phyloP scores from a whole-genome alignment of 108 stramenopile genomes.

The Chaetoceros tenuissimus region DNA sequence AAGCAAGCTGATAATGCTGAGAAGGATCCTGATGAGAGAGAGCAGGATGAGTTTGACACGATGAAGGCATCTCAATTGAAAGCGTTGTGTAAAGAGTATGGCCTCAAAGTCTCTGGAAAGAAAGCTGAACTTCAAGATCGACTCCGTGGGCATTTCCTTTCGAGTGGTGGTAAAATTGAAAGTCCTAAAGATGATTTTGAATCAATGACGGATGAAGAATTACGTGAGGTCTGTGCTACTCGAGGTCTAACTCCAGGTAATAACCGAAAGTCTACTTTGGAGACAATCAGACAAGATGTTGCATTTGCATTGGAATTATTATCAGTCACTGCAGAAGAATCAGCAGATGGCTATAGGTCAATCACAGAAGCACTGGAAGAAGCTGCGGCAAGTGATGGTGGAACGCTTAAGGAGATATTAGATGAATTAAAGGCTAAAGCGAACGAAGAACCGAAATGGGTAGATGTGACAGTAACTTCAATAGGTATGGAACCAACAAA shows the following conservation, averaged over 20 bases:
- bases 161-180: constrained; percentile 7
- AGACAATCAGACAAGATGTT: constrained; percentile 47
- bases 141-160: constrained; percentile 57
- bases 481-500: constrained; percentile 78
- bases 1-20: constrained; percentile 12
- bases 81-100: constrained; percentile 70
- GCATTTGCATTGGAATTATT: constrained; percentile 30
- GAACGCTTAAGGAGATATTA: constrained; percentile 40
- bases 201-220: constrained; percentile 64
- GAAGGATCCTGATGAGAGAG: constrained; percentile 7
- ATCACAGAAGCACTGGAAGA: constrained; percentile 52
- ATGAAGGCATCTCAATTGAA: constrained; percentile 78
- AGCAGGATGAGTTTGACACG: constrained; percentile 53
- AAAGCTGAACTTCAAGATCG: constrained; percentile 69
- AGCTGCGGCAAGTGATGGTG: constrained; percentile 31
- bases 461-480: constrained; percentile 77
- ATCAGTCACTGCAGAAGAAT: constrained; percentile 24
- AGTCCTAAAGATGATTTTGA: constrained; percentile 68
- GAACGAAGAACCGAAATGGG: constrained; percentile 46
- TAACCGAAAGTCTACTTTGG: constrained; percentile 40
- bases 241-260: constrained; percentile 31
- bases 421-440: constrained; percentile 43
- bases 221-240: constrained; percentile 44
- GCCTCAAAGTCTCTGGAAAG: constrained; percentile 78
- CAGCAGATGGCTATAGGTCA: constrained; percentile 18